phyloP scores from a whole-genome alignment of 257 asterid species.

The Solanum acaule region DNA sequence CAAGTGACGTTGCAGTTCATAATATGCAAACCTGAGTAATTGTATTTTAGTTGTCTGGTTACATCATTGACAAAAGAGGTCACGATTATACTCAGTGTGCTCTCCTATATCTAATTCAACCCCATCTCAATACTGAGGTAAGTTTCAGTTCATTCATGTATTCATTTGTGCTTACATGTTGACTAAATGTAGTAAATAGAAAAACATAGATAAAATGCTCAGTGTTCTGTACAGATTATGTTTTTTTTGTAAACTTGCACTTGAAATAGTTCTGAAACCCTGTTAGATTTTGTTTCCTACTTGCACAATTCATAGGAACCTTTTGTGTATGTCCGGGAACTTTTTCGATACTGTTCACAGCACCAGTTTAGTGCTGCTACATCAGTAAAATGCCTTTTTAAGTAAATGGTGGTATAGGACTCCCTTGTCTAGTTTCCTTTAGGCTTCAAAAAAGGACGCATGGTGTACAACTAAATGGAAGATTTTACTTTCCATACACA shows the following conservation, averaged over 20 bases:
- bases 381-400: neutral
- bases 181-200: neutral
- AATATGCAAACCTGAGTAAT: neutral
- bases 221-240: neutral
- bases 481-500: neutral
- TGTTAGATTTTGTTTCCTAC: neutral
- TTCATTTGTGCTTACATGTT: neutral
- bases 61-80: neutral
- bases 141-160: neutral
- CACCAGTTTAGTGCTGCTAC: neutral
- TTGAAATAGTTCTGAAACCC: neutral
- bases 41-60: neutral
- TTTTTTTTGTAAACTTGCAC: neutral
- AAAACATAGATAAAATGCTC: neutral
- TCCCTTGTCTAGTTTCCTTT: neutral
- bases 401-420: neutral
- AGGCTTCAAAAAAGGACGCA: neutral
- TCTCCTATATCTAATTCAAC: neutral
- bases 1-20: constrained; percentile 23
- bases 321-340: neutral
- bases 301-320: neutral
- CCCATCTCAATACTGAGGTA: neutral
- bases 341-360: neutral
- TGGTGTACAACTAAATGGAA: neutral
- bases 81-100: neutral